Conservation (phyloP, 805 yeast species). For the Candida silvatica region DNA sequence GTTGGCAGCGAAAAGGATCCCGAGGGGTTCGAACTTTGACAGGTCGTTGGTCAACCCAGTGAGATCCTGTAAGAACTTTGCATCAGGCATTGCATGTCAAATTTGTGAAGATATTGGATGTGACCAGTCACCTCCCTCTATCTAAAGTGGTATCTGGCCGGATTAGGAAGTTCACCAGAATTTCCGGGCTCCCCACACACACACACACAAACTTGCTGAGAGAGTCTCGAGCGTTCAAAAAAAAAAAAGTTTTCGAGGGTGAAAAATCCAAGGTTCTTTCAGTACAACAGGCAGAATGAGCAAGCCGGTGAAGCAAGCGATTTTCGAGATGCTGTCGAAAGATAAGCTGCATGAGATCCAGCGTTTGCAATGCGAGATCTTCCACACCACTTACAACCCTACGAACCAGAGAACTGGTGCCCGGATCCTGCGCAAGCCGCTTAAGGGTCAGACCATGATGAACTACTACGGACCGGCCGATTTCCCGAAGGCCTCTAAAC, state of each 20-base stretch:
- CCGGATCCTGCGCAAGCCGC: slow-evolving; percentile 55
- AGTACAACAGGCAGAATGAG: no score
- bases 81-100: no score
- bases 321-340: slow-evolving; percentile 26
- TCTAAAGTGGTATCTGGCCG: no score
- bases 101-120: no score
- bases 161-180: no score
- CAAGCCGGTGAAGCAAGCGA: slow-evolving; percentile 11
- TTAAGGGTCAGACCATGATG: slow-evolving; percentile 65
- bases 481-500: slow-evolving; percentile 44
- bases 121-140: no score
- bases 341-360: slow-evolving; percentile 47
- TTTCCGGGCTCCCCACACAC: no score
- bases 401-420: slow-evolving; percentile 59
- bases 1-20: slow-evolving; percentile 35
- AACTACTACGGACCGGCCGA: slow-evolving; percentile 70
- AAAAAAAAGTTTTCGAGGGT: no score
- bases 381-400: slow-evolving; percentile 68
- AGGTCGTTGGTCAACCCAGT: slow-evolving; percentile 31
- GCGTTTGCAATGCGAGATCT: slow-evolving; percentile 55
- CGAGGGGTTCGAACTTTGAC: slow-evolving; percentile 34
- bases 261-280: no score
- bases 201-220: no score
- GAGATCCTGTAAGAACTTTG: slow-evolving; percentile 1
- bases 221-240: no score